A percentile compares a stretch with the other conserved stretches of the same genome.
These are phyloP conservation scores for Sugiyamaella sp. DNA, from an alignment of 1,139 yeast genomes.

Conservation along the genomic window DNA sequence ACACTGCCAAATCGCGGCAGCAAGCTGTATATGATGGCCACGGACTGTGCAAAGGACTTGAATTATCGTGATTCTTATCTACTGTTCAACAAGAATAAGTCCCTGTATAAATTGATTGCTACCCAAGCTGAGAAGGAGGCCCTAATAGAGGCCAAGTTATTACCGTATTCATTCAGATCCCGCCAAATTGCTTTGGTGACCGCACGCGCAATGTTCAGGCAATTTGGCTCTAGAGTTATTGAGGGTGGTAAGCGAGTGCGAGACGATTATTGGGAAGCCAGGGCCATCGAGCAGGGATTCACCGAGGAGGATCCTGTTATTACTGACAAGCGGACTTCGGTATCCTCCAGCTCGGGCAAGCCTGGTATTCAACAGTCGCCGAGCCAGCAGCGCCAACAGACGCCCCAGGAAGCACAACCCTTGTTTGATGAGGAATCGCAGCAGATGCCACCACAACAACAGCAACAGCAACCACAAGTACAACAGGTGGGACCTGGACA, in stretches of 20 bases:
- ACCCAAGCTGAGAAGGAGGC: slow-evolving; percentile 64
- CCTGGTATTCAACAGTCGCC: slow-evolving; percentile 20
- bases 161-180: slow-evolving; percentile 68
- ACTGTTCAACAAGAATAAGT: slow-evolving; percentile 61
- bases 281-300: slow-evolving; percentile 62
- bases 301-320: slow-evolving; percentile 51
- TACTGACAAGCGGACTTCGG: slow-evolving; percentile 33
- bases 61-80: slow-evolving; percentile 68
- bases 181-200: slow-evolving; percentile 64
- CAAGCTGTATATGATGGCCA: slow-evolving; percentile 64
- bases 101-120: slow-evolving; percentile 59
- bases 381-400: slow-evolving; percentile 1
- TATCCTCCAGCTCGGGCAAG: slow-evolving; percentile 21
- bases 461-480: slow-evolving; percentile 17
- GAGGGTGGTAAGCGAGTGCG: slow-evolving; percentile 63
- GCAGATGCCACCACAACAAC: slow-evolving; percentile 20
- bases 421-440: slow-evolving; percentile 8
- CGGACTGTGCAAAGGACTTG: slow-evolving; percentile 68
- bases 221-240: slow-evolving; percentile 71
- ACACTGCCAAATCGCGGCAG: slow-evolving; percentile 54
- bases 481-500: not conserved
- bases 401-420: too few species aligned
- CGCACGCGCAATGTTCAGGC: slow-evolving; percentile 65
- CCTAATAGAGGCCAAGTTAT: slow-evolving; percentile 54
- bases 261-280: slow-evolving; percentile 81